Base-by-base conservation (phyloP, 148 eudicot genomes). In the Selenicereus undatus region DNA sequence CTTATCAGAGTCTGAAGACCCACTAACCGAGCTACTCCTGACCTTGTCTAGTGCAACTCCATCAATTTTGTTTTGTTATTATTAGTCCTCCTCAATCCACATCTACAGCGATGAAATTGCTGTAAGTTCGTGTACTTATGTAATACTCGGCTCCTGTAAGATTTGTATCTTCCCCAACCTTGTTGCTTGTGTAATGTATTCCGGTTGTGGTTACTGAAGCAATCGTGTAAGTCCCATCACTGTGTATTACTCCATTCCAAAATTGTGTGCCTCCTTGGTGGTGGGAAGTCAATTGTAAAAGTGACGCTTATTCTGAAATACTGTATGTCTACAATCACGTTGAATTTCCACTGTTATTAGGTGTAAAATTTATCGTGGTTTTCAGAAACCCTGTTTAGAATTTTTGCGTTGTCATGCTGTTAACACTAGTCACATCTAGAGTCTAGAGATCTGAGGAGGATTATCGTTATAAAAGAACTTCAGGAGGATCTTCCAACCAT, bases 31-130 rank as follows among this genome's bases (percentile, higher is more conserved):
- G 17, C 68, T 43, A 69, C 36, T 24, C n/a, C 26, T 21, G 50
- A 64, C 72, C 43, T 0, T 24, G 48, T 71, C 60, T 60, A 24
- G 36, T 29, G 11, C 9, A 43, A 60, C 0, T 20, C 71, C 20
- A 62, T 39, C 78, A 36, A n/a, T 74, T 54, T 83, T 78, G 81
- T 74, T 78, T 4, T 42, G 64, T 3, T 30, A 39, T 21, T 54
- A 56, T 56, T 56, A 56, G 71, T 48, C 14, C 22, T 70, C 35
- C 58, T 22, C 48, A 6, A 52, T 8, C 11, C 64, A 32, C 20
- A 22, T 43, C 74, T 77, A 71, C 81, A 73, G 68, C 30, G 2
- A 20, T 30, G 20, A 64, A 26, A 18, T 52, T 21, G 62, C 11
- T 76, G 78, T 30, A 54, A 27, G 27, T 11, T 66, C 32, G 27